Evolutionary conservation across 2,329 filamentous ascomycete genomes (phyloP).

Genomic region (Neoscytalidium dimidiatum): DNA sequence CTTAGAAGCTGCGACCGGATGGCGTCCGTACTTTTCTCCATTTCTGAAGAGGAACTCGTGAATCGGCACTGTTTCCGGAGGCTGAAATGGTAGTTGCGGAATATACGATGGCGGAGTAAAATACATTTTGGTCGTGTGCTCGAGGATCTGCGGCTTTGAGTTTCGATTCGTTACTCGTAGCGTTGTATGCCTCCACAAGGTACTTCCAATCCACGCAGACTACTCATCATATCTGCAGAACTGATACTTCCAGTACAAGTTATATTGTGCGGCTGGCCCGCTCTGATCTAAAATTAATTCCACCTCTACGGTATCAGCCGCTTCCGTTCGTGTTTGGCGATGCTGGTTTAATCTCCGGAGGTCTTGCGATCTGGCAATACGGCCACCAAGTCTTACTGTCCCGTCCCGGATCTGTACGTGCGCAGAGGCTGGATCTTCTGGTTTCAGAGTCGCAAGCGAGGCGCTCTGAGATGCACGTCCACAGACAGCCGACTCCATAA

Average conservation of each 20-base stretch:
- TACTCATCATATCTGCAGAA: background rate
- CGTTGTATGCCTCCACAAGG: background rate
- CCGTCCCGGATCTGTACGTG: background rate
- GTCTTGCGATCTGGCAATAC: background rate
- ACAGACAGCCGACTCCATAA: background rate
- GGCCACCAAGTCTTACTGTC: background rate
- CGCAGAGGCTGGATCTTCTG: background rate
- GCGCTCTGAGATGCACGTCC: background rate
- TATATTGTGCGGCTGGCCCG: background rate
- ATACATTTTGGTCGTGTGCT: background rate
- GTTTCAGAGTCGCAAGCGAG: background rate
- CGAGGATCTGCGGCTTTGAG: background rate
- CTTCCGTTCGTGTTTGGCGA: background rate
- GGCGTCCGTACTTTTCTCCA: background rate
- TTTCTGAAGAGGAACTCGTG: slow-evolving; percentile 31
- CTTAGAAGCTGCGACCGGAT: background rate
- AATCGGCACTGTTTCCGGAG: slow-evolving; percentile 26
- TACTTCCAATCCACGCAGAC: background rate
- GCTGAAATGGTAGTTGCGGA: background rate
- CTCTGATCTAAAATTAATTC: background rate
- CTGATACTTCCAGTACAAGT: background rate
- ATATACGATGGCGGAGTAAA: background rate
- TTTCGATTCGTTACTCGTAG: background rate
- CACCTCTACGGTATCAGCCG: background rate
- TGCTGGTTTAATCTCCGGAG: background rate